Conservation (phyloP, 768 basidiomycete species). For the Tulasnella sp. region DNA sequence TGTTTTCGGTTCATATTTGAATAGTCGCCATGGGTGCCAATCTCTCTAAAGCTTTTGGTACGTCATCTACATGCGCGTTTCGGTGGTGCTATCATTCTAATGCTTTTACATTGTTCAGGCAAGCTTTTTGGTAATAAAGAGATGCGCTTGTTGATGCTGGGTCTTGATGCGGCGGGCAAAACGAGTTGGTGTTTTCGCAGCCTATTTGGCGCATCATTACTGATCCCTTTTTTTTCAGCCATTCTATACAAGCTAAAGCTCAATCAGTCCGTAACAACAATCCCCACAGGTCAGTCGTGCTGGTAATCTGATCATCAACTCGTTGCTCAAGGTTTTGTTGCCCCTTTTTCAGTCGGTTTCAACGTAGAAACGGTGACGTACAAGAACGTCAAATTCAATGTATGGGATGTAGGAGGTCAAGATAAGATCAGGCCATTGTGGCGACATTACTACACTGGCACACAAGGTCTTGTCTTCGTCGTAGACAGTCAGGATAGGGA, state of each 20-base stretch:
- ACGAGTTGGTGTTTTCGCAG: constrained; percentile 22
- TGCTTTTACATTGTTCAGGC: neutral
- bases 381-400: constrained; percentile 40
- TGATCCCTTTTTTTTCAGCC: constrained; percentile 18
- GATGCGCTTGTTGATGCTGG: constrained; percentile 23
- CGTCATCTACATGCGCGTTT: constrained; percentile 2
- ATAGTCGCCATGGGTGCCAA: constrained; percentile 19
- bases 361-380: constrained; percentile 50
- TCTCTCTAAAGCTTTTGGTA: constrained; percentile 19
- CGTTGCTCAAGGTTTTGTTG: neutral
- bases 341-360: constrained; percentile 29
- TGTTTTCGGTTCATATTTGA: neutral
- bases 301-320: neutral
- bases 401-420: constrained; percentile 57
- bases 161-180: constrained; percentile 34
- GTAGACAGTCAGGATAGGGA: constrained; percentile 35
- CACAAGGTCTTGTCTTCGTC: constrained; percentile 38
- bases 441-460: constrained; percentile 40
- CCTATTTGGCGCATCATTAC: neutral
- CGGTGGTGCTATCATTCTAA: neutral
- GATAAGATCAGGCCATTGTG: constrained; percentile 35
- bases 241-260: constrained; percentile 35
- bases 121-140: constrained; percentile 19
- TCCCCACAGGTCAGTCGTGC: constrained; percentile 25
- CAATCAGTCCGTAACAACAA: constrained; percentile 30